Base-by-base conservation (phyloP, 2,329 filamentous ascomycete genomes). In the Trichoderma atrobrunneum region DNA sequence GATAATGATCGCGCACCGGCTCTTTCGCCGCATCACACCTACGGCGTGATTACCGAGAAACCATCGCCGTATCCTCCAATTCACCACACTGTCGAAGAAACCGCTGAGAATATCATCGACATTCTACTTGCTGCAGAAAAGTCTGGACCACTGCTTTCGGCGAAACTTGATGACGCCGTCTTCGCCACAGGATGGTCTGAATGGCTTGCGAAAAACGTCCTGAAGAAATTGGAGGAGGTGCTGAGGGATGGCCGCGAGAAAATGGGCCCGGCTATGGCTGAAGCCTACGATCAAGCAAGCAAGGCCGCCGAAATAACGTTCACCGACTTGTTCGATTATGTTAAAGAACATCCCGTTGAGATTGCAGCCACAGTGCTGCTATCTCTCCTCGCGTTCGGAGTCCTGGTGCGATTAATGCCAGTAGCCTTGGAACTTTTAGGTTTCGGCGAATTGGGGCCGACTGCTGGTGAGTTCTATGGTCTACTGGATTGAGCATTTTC, bases 141-240 rank as follows among this genome's bases (percentile, higher is more conserved):
- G 7, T n/a, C 43, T 3, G 70, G 56, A 28, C 34, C 21, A 16
- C 18, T 24, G 4, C 63, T 72, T 1, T 60, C 51, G 7, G 30
- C 24, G 4, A 26, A 72, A 16, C 34, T 72, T 6, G 51, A 72
- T 32, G 70, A 72, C 21, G 56, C 61, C 3, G 51, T 72, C 4
- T 60, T 28, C 7, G 36, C 28, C 2, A 32, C 54, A 4, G 63
- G 56, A 16, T 72, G 70, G 70, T 67, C 70, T 5, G 70, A 72
- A 36, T 68, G 63, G 70, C 36, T 72, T 1, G 70, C 63, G 3
- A 16, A 72, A 59, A 72, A 68, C 16, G 16, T 72, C 2, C 21
- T 72, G n/a, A 68, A 68, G 36, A 67, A 67, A n/a, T 26, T 72
- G 14, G 70, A 66, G 14, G 62, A n/a, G 6, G 51, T 59, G 7